Conservation (phyloP, 2,329 filamentous ascomycete genomes). For the Botrytis hyacinthi region DNA sequence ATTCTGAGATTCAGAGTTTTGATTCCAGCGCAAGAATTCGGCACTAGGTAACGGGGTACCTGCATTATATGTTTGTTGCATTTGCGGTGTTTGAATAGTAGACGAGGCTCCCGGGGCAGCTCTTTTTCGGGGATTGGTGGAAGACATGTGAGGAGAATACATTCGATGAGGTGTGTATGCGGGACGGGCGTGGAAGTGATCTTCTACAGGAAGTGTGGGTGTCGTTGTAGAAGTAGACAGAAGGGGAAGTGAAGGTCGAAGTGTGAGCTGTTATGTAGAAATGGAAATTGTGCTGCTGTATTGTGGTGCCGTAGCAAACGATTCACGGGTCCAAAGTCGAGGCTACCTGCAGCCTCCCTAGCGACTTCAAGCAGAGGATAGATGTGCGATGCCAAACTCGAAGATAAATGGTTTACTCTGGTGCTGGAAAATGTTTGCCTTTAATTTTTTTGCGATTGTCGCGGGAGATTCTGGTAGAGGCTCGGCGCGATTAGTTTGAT, state of each 20-base stretch:
- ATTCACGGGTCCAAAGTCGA: constrained; percentile 27
- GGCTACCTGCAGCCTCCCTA: constrained; percentile 38
- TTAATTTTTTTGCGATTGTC: constrained; percentile 23
- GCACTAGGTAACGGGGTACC: constrained; percentile 48
- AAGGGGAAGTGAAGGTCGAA: background rate
- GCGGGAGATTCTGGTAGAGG: constrained; percentile 28
- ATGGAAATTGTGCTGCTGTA: constrained; percentile 3
- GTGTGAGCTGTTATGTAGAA: background rate
- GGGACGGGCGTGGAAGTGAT: background rate
- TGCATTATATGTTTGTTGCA: constrained; percentile 51
- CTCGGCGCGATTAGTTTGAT: constrained; percentile 24
- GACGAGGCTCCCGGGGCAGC: constrained; percentile 70
- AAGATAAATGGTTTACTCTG: constrained; percentile 11
- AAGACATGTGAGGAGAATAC: constrained; percentile 34
- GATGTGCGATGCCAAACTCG: constrained; percentile 24
- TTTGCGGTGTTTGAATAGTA: constrained; percentile 52
- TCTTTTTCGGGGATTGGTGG: constrained; percentile 64
- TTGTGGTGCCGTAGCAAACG: constrained; percentile 1
- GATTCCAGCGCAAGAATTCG: constrained; percentile 54
- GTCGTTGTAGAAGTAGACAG: background rate
- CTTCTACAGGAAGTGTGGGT: background rate
- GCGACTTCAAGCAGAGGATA: constrained; percentile 26
- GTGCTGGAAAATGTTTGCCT: constrained; percentile 9
- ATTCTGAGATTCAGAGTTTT: constrained; percentile 39
- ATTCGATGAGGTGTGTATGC: constrained; percentile 22